phyloP scores from a whole-genome alignment of 2,329 filamentous ascomycete species.

The Thermothelomyces thermophilus region DNA sequence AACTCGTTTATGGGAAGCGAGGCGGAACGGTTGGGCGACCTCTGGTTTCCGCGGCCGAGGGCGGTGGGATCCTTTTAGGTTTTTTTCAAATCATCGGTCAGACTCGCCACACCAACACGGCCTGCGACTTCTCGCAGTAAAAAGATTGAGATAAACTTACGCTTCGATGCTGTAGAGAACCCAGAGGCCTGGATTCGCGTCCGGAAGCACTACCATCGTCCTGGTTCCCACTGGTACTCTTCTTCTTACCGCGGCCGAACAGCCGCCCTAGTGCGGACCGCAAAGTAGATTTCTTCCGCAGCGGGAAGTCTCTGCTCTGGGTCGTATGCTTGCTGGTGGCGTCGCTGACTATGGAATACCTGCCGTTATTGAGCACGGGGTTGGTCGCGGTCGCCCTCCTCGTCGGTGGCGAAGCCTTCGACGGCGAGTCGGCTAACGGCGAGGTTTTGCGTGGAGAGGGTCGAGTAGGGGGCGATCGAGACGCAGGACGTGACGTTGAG shows the following conservation, averaged over 20 bases:
- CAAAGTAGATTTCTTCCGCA: slow-evolving; percentile 53
- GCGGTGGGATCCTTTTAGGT: slow-evolving; percentile 38
- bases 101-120: no score
- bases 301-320: slow-evolving; percentile 34
- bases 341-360: slow-evolving; percentile 43
- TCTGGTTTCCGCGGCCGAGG: slow-evolving; percentile 31
- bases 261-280: slow-evolving; percentile 50
- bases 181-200: slow-evolving; percentile 24
- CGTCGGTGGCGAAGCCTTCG: slow-evolving; percentile 21
- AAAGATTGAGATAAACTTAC: slow-evolving; percentile 36
- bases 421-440: slow-evolving; percentile 16
- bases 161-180: slow-evolving; percentile 40
- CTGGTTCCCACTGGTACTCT: slow-evolving; percentile 28
- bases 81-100: not conserved
- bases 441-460: slow-evolving; percentile 17
- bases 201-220: slow-evolving; percentile 26
- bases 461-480: slow-evolving; percentile 17
- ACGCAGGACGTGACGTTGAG: slow-evolving; percentile 18
- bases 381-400: slow-evolving; percentile 29
- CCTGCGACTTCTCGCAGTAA: no score
- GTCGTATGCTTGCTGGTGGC: slow-evolving; percentile 32
- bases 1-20: slow-evolving; percentile 56
- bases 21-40: slow-evolving; percentile 47
- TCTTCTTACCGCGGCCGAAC: slow-evolving; percentile 53
- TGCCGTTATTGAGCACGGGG: slow-evolving; percentile 34